A percentile compares a stretch with the other conserved stretches of the same genome.
phyloP scores from a whole-genome alignment of 768 basidiomycete species.

The Mycena epipterygia region DNA sequence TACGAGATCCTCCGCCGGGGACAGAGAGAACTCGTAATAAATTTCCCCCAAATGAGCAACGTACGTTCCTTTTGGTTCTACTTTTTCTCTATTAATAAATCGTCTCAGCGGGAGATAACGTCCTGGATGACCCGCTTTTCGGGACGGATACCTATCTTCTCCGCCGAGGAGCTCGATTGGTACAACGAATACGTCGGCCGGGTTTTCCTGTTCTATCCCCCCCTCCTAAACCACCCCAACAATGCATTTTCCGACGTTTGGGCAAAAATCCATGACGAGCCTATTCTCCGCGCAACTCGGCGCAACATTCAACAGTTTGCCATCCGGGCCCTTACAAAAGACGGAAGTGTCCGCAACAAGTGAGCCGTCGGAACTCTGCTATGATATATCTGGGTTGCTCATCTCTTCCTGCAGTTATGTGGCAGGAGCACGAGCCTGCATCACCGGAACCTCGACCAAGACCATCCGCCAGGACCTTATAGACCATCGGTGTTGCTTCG shows the following conservation, averaged over 20 bases:
- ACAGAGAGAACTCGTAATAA: no score
- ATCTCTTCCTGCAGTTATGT: neutral
- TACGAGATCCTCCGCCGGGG: no score
- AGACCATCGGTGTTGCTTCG: slow-evolving; percentile 1
- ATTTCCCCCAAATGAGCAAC: neutral
- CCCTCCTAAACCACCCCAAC: no score
- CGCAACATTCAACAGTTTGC: no score
- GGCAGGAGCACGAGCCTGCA: neutral
- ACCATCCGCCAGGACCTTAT: neutral
- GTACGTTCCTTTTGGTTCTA: neutral
- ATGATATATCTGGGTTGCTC: neutral
- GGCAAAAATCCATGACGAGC: no score
- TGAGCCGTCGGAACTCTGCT: neutral
- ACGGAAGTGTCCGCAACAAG: no score
- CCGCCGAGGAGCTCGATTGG: neutral
- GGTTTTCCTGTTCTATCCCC: neutral
- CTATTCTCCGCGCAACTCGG: no score
- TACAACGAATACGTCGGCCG: neutral
- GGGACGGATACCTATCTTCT: neutral
- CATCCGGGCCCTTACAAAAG: no score
- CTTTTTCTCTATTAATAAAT: neutral
- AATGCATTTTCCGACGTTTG: no score
- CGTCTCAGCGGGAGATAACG: neutral
- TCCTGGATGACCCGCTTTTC: neutral
- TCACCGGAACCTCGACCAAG: neutral